Conservation (phyloP, 139 green algal species). For the Chlorella sp. region DNA sequence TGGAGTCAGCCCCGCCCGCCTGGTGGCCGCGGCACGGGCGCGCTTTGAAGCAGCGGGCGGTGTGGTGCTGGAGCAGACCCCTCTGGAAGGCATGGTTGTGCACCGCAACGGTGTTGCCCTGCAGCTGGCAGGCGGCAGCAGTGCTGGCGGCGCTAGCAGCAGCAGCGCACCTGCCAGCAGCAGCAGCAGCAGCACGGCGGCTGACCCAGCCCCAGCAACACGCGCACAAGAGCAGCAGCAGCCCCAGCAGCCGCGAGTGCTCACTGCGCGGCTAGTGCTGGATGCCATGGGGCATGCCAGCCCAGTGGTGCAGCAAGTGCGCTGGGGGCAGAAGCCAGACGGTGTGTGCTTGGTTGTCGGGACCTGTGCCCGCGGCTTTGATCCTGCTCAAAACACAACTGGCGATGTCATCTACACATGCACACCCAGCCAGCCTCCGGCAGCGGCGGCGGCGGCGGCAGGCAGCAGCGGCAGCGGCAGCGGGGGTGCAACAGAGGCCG, state of each 20-base stretch:
- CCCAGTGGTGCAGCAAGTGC: constrained; percentile 90
- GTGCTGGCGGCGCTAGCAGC: neutral
- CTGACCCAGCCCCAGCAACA: neutral
- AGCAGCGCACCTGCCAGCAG: neutral
- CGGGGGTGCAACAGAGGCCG: neutral
- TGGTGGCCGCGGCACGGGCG: constrained; percentile 50
- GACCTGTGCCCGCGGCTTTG: constrained; percentile 81
- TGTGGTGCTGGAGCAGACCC: constrained; percentile 74
- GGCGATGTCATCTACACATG: constrained; percentile 90
- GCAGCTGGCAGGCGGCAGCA: constrained; percentile 35
- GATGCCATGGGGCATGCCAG: constrained; percentile 96
- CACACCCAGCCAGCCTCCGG: constrained; percentile 18
- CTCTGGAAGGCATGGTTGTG: constrained; percentile 60
- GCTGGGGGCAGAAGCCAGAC: constrained; percentile 88
- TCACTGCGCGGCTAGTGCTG: constrained; percentile 80
- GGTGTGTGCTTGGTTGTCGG: constrained; percentile 97
- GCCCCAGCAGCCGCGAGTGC: neutral
- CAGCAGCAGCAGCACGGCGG: constrained; percentile 25
- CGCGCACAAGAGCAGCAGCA: constrained; percentile 23
- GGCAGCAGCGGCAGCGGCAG: constrained; percentile 33
- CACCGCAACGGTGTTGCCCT: constrained; percentile 70
- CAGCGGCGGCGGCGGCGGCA: neutral
- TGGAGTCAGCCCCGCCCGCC: constrained; percentile 79
- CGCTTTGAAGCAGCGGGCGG: constrained; percentile 81
- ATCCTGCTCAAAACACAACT: constrained; percentile 73